These are phyloP conservation scores for Hypoxylon lenormandii DNA, from an alignment of 495 filamentous ascomycete genomes.

Conservation along the genomic window DNA sequence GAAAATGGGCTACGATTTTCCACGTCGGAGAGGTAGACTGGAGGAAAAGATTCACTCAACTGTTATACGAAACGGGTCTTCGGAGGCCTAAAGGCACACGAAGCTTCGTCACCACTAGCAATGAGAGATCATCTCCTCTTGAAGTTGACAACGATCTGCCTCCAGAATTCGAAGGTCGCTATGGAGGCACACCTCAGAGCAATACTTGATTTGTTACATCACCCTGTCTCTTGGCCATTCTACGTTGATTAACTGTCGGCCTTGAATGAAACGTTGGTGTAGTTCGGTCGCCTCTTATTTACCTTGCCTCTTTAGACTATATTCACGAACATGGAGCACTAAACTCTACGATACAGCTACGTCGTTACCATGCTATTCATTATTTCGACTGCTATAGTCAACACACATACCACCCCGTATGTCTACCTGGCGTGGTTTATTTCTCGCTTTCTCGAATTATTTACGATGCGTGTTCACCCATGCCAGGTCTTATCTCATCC, in stretches of 20 bases:
- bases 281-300: neutral
- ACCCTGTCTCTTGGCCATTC: neutral
- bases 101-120: neutral
- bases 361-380: no score
- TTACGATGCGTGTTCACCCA: neutral
- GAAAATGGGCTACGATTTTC: neutral
- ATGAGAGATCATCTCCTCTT: neutral
- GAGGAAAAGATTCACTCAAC: neutral
- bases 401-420: no score
- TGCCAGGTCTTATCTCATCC: neutral
- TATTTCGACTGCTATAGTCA: no score
- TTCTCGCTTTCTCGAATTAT: neutral
- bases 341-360: no score
- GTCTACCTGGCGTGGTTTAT: neutral
- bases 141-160: neutral
- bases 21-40: neutral
- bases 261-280: neutral
- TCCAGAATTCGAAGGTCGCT: neutral
- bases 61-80: neutral
- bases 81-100: slow-evolving; percentile 2
- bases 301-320: neutral
- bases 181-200: neutral
- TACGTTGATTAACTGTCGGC: neutral
- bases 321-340: neutral
- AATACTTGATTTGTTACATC: neutral